Evolutionary conservation across 1,139 yeast genomes (phyloP), one percentile per base, ranked within the genome.

Genomic region (Candida sanyaensis): DNA sequence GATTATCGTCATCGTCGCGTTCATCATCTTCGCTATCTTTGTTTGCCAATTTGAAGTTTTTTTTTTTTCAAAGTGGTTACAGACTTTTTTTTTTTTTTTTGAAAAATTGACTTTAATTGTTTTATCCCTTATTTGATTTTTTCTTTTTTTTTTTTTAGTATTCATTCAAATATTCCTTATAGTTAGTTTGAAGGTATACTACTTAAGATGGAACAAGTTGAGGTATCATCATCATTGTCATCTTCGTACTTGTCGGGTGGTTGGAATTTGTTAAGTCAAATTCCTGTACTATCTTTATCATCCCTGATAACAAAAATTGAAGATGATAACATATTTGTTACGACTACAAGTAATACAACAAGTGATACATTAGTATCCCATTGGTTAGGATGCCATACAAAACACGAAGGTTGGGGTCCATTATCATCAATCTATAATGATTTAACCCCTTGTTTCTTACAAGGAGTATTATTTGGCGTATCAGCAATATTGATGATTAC

Each of bases 401-500:
- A 45, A 26, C 46, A 43, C 17, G 90, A 84, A 53, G 96, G 96
- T 2, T 88, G 91, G 84, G 88, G 88, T 1, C 89, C 95, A 0
- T 65, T 88, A 8, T 71, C 87, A 76, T 46, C 74, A 38, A 46
- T 56, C 6, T 81, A 81, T 57, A 81, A 81, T 43, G 96, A 87
- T 59, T 77, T 90, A 49, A 83, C 97, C 0, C 88, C 93, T 2
- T 92, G 98, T 60, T 85, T 92, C 60, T 73, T 86, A 37, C 89
- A 87, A 57, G 97, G 96, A 33, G 70, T 78, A 0, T 62, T 89
- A 7, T 69, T 81, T 52, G 79, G 82, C 33, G 45, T 74, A 1
- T 66, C 84, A 1, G 81, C 86, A 3, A 21, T 78, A 9, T 67
- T 82, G 36, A 71, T 87, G 68, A 59, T 91, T 3, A 38, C 81